Base-by-base conservation (phyloP, 305 asterid genomes). In the Fraxinus sp. region DNA sequence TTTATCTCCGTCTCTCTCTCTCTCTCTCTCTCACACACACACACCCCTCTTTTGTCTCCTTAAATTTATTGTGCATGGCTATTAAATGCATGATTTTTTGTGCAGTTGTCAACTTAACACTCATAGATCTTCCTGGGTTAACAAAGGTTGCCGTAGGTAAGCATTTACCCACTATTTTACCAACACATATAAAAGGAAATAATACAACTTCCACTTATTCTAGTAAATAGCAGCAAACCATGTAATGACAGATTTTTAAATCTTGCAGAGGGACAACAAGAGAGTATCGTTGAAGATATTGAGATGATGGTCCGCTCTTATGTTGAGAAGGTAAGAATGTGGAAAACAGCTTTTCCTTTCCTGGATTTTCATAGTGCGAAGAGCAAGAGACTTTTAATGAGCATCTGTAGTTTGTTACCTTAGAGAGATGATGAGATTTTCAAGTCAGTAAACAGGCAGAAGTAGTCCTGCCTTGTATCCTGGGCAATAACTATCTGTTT, bases 61-160 rank as follows among this genome's bases (percentile, higher is more conserved):
- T 62, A 0, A 64, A 35, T 20, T 41, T 64, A 66, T 70, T 44
- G 74, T 30, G 30, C 66, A 30, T 82, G 80, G 79, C 77, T 76
- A 49, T 83, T 77, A 10, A 70, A 57, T 77, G 72, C 41, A 62
- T 80, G 55, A n/a, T 55, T 66, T 86, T 76, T 83, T 74, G 82
- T 89, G 90, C 98, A 95, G 99, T 95, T 66, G 99, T 95, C 26
- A 90, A 95, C 84, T 89, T 94, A 79, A 95, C 99, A 76, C 95
- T 95, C 88, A 92, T 95, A 73, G 99, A 95, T 90, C 99, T 95
- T 88, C 99, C 99, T 36, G 99, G 99, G 83, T 84, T 95, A 88
- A 95, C 99, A 57, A 95, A 95, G 91, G 99, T 93, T 82, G 99
- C 98, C 82, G 97, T 95, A 88, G 98, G 99, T 94, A 89, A 93